These are phyloP conservation scores for Trichophyton benhamiae DNA, from an alignment of 2,329 filamentous ascomycete species.

Conservation along the genomic window DNA sequence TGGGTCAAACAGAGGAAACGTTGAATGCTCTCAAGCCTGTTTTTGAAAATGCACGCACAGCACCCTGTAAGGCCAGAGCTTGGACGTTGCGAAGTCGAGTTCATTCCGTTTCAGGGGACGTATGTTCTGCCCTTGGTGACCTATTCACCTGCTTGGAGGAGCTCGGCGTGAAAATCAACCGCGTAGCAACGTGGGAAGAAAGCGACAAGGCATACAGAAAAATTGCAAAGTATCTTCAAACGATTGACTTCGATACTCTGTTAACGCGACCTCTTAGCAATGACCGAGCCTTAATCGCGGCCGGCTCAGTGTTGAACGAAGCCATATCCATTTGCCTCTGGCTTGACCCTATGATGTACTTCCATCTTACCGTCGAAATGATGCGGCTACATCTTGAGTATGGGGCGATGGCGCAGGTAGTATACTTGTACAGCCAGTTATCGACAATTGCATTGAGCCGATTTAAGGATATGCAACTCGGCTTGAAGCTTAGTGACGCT, in stretches of 20 bases:
- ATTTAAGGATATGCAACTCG: constrained; percentile 46
- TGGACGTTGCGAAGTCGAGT: constrained; percentile 75
- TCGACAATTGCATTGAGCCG: constrained; percentile 45
- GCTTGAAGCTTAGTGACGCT: constrained; percentile 41
- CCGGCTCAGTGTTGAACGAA: constrained; percentile 46
- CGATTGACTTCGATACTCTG: constrained; percentile 38
- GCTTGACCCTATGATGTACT: constrained; percentile 48
- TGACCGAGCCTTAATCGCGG: constrained; percentile 32
- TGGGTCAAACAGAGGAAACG: constrained; percentile 58
- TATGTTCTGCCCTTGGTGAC: constrained; percentile 53
- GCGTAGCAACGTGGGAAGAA: constrained; percentile 57
- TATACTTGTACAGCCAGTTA: constrained; percentile 47
- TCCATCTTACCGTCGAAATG: constrained; percentile 47
- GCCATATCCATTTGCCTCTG: constrained; percentile 48
- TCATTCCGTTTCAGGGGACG: constrained; percentile 60
- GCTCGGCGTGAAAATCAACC: constrained; percentile 54
- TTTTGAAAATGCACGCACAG: constrained; percentile 55
- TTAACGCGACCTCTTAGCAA: constrained; percentile 31
- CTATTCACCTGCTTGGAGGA: constrained; percentile 59
- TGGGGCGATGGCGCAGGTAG: constrained; percentile 46
- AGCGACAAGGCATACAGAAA: constrained; percentile 64
- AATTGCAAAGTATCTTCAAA: constrained; percentile 48
- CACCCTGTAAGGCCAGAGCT: constrained; percentile 70
- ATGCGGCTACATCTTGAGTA: constrained; percentile 43
- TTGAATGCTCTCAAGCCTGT: constrained; percentile 56